phyloP scores from a whole-genome alignment of 163 green algal species.

The Scenedesmus sp. region DNA sequence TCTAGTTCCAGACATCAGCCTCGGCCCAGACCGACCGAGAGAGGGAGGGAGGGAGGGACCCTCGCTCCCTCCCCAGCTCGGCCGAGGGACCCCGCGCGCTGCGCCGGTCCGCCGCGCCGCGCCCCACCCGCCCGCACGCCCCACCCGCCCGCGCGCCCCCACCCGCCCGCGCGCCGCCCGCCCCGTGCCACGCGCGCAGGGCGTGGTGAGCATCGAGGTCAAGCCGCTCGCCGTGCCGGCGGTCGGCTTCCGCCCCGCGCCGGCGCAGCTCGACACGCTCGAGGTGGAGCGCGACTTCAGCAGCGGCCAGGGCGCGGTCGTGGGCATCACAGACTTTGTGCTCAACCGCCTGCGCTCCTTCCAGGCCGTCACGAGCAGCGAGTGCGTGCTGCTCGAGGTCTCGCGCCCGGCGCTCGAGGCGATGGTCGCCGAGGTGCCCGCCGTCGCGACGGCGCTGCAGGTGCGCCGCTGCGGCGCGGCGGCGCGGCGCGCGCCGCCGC shows the following conservation, averaged over 20 bases:
- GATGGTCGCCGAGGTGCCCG: slow-evolving; percentile 32
- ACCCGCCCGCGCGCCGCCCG: too few species aligned
- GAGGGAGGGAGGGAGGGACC: too few species aligned
- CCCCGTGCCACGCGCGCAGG: neutral
- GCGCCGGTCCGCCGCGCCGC: too few species aligned
- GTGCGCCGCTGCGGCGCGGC: too few species aligned
- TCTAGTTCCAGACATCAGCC: too few species aligned
- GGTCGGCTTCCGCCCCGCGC: neutral
- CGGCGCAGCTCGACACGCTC: slow-evolving; percentile 22
- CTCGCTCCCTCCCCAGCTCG: too few species aligned
- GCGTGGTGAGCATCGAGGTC: slow-evolving; percentile 24
- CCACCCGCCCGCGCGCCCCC: too few species aligned
- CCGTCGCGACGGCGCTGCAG: slow-evolving; percentile 37
- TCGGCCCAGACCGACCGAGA: too few species aligned
- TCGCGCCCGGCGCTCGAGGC: neutral
- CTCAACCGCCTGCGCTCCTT: slow-evolving; percentile 40
- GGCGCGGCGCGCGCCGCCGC: neutral
- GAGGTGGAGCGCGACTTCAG: slow-evolving; percentile 1
- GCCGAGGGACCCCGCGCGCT: too few species aligned
- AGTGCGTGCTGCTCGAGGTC: slow-evolving; percentile 19
- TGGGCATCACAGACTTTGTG: slow-evolving; percentile 40
- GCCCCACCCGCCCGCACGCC: too few species aligned
- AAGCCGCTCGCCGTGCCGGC: slow-evolving; percentile 4
- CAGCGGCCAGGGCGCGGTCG: slow-evolving; percentile 22
- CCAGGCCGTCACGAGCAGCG: slow-evolving; percentile 3